Percentiles rank a stretch among this genome's conserved stretches.
Conservation (phyloP, 2,329 filamentous ascomycete species). For the Emericellopsis atlantica region DNA sequence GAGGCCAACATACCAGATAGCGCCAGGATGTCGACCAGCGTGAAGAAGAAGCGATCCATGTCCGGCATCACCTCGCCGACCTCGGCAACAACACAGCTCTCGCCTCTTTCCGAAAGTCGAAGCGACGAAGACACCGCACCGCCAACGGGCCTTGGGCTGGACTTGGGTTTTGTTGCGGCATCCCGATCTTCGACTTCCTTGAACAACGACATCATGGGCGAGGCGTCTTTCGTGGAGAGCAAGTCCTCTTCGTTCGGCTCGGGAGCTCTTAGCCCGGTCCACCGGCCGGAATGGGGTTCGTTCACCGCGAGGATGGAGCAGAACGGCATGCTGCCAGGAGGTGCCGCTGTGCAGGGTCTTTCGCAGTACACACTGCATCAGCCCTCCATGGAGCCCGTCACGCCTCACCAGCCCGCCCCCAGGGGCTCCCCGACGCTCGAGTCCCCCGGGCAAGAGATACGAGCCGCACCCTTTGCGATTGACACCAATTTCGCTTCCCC, state of each 20-base stretch:
- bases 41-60: conserved; percentile 26
- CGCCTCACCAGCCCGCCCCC: conserved; percentile 35
- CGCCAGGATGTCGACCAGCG: conserved; percentile 38
- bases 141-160: conserved; percentile 15
- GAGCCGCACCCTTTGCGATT: conserved; percentile 26
- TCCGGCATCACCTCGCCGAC: conserved; percentile 51
- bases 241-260: conserved; percentile 14
- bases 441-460: conserved; percentile 34
- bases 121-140: conserved; percentile 58
- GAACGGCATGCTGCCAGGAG: too few relatives aligned
- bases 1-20: conserved; percentile 62
- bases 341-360: too few relatives aligned
- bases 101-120: conserved; percentile 56
- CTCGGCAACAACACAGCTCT: conserved; percentile 54
- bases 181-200: conserved; percentile 21
- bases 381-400: conserved; percentile 25
- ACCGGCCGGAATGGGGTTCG: neutral
- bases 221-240: conserved; percentile 53
- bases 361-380: too few relatives aligned
- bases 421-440: conserved; percentile 39
- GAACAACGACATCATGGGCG: conserved; percentile 14
- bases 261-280: neutral
- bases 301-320: too few relatives aligned
- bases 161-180: conserved; percentile 17
- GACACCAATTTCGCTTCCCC: conserved; percentile 29